Evolutionary conservation across 2,329 filamentous ascomycete genomes (phyloP).

Genomic region (Ophiocordyceps camponoti-saundersi): DNA sequence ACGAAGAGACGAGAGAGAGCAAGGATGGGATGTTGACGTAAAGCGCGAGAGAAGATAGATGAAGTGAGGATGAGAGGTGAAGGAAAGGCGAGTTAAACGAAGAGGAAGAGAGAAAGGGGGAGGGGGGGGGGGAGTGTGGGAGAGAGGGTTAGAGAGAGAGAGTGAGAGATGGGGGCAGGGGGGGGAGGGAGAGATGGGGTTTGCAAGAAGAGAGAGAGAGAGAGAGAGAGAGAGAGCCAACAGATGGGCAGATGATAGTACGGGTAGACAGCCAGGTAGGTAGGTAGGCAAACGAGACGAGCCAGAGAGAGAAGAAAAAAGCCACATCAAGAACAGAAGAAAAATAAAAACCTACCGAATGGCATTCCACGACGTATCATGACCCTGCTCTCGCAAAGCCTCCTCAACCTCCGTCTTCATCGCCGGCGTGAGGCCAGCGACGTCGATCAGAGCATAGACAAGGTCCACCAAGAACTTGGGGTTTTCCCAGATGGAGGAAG

Average conservation of each 20-base stretch:
- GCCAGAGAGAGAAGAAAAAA: slow-evolving; percentile 1
- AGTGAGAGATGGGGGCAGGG: background rate
- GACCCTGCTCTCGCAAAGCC: slow-evolving; percentile 15
- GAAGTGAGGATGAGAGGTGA: background rate
- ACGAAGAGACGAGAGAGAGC: background rate
- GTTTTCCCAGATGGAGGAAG: slow-evolving; percentile 13
- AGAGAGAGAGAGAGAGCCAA: background rate
- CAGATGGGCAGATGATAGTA: background rate
- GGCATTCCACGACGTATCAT: slow-evolving; percentile 24
- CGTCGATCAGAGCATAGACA: slow-evolving; percentile 14
- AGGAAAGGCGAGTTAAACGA: too few relatives aligned
- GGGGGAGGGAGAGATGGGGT: background rate
- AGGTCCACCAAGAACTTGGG: slow-evolving; percentile 16
- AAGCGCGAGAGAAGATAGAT: too few relatives aligned
- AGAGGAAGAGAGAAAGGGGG: too few relatives aligned
- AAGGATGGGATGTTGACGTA: background rate
- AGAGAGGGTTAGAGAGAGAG: background rate
- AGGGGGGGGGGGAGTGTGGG: background rate
- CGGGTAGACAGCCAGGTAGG: too few relatives aligned
- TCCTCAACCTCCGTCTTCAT: slow-evolving; percentile 14
- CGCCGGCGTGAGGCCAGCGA: slow-evolving; percentile 11
- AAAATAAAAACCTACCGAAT: slow-evolving; percentile 20
- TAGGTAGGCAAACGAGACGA: background rate
- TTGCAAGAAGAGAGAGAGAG: background rate
- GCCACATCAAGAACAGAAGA: background rate